Conservation (phyloP, 169 alveolate genomes). For the Plasmodium ovale region DNA sequence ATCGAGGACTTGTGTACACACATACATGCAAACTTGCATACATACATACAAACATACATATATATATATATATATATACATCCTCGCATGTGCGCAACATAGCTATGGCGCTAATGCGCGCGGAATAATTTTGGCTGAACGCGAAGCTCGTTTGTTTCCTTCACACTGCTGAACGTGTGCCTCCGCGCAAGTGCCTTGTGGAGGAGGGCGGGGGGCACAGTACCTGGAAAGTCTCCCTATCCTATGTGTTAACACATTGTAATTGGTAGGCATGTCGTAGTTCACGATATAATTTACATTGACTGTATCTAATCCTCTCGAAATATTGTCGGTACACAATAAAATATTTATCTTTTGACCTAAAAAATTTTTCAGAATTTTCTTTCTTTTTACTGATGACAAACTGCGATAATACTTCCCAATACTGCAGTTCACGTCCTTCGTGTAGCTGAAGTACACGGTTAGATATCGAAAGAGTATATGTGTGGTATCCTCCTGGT, state of each 20-base stretch:
- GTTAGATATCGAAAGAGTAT: conserved; percentile 38
- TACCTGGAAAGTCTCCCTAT: conserved; percentile 71
- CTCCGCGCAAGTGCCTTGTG: neutral
- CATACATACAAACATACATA: neutral
- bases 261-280: conserved; percentile 92
- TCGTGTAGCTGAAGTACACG: conserved; percentile 48
- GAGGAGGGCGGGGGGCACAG: neutral
- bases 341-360: conserved; percentile 78
- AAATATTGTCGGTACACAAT: conserved; percentile 94
- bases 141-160: neutral
- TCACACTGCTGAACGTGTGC: neutral
- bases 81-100: neutral
- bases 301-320: conserved; percentile 94
- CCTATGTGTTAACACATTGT: conserved; percentile 60
- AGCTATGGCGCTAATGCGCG: neutral
- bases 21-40: neutral
- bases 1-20: too few species aligned
- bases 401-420: conserved; percentile 38
- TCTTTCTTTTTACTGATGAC: conserved; percentile 5
- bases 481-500: conserved; percentile 23
- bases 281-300: conserved; percentile 91
- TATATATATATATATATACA: neutral
- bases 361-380: conserved; percentile 24
- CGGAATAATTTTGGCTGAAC: neutral
- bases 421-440: conserved; percentile 2